phyloP scores from a whole-genome alignment of 129 eudicot species.

The Arctium minus region DNA sequence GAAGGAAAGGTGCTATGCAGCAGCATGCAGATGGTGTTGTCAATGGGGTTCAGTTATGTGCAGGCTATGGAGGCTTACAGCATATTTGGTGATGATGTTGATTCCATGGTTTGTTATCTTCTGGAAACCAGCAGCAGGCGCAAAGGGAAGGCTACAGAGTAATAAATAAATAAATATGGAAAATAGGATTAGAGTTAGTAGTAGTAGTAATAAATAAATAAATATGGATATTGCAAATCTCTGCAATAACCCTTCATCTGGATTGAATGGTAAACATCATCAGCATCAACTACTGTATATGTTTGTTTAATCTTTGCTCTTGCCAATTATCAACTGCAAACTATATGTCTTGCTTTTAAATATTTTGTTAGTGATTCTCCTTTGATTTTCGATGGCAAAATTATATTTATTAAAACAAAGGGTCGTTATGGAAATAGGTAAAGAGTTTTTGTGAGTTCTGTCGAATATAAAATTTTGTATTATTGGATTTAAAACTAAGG shows the following conservation, averaged over 20 bases:
- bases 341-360: background rate
- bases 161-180: slow-evolving; percentile 2
- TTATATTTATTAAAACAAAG: background rate
- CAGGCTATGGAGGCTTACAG: slow-evolving; percentile 95
- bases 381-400: background rate
- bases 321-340: no score
- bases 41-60: slow-evolving; percentile 96
- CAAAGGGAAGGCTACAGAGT: slow-evolving; percentile 97
- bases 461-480: background rate
- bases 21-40: slow-evolving; percentile 82
- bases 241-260: background rate
- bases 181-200: background rate
- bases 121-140: slow-evolving; percentile 87
- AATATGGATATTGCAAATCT: background rate
- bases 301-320: background rate
- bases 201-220: background rate
- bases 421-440: background rate
- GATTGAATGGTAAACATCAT: background rate
- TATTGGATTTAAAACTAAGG: no score
- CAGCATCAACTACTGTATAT: background rate
- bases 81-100: slow-evolving; percentile 95
- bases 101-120: slow-evolving; percentile 96
- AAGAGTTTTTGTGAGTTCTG: background rate
- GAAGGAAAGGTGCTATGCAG: slow-evolving; percentile 41
- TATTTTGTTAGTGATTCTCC: background rate